Evolutionary conservation across 805 yeast species (phyloP).

Genomic region (Wickerhamomyces ciferrii): DNA sequence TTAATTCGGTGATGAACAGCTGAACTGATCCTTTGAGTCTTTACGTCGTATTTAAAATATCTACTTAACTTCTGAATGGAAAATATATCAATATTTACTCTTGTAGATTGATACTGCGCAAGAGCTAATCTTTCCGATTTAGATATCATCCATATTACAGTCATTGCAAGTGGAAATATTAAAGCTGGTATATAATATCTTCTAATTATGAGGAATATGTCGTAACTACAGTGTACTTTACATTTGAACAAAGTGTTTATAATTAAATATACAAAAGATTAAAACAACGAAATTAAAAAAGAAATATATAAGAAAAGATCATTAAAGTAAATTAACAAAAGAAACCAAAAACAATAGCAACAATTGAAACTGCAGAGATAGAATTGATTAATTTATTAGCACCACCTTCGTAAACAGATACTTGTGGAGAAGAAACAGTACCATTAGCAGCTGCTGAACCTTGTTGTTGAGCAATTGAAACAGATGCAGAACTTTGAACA

Average conservation of each 20-base stretch:
- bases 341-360: slow-evolving; percentile 83
- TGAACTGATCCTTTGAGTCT: too few species aligned
- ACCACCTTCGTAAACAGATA: slow-evolving; percentile 16
- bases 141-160: too few species aligned
- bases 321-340: slow-evolving; percentile 68
- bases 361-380: slow-evolving; percentile 84
- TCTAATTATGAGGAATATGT: too few species aligned
- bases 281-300: background rate
- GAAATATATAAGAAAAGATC: background rate
- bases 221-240: too few species aligned
- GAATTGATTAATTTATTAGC: slow-evolving; percentile 89
- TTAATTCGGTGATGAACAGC: too few species aligned
- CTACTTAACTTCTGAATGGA: too few species aligned
- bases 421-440: background rate
- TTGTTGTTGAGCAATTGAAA: background rate
- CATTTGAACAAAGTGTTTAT: background rate
- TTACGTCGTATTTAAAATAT: too few species aligned
- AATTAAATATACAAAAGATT: background rate
- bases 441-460: background rate
- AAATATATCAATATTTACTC: too few species aligned
- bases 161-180: too few species aligned
- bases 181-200: too few species aligned
- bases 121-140: too few species aligned
- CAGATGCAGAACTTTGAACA: background rate
- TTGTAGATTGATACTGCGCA: too few species aligned